A percentile compares a stretch with the other conserved stretches of the same genome.
These are phyloP conservation scores for Cyberlindnera bimundalis DNA, from an alignment of 805 yeast genomes.

Conservation along the genomic window DNA sequence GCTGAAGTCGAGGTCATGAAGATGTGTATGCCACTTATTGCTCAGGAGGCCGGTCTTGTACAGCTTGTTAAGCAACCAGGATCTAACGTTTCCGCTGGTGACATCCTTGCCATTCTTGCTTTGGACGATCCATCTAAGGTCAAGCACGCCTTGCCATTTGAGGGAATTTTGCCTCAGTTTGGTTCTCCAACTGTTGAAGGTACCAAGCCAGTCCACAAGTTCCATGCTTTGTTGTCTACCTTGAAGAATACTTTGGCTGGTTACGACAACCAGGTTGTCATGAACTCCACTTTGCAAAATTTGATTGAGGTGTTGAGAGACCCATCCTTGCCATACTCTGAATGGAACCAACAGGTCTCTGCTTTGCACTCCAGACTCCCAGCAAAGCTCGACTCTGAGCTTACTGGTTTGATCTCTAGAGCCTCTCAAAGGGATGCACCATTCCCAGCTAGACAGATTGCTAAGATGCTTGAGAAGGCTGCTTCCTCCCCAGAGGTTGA, in stretches of 20 bases:
- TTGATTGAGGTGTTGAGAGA: slow-evolving; percentile 72
- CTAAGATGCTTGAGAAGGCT: slow-evolving; percentile 66
- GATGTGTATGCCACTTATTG: slow-evolving; percentile 97
- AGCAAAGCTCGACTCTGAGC: slow-evolving; percentile 62
- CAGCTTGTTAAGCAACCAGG: slow-evolving; percentile 97
- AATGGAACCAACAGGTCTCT: slow-evolving; percentile 82
- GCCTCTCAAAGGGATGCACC: slow-evolving; percentile 63
- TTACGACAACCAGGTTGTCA: slow-evolving; percentile 91
- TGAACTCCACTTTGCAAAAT: slow-evolving; percentile 77
- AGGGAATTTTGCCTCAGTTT: slow-evolving; percentile 85
- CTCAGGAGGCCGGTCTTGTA: slow-evolving; percentile 89
- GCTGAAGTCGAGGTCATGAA: slow-evolving; percentile 99
- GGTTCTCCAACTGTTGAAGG: slow-evolving; percentile 86
- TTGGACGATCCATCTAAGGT: slow-evolving; percentile 97
- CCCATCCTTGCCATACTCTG: slow-evolving; percentile 85
- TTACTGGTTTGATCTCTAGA: slow-evolving; percentile 65
- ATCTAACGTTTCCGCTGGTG: slow-evolving; percentile 95
- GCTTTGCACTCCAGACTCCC: slow-evolving; percentile 93
- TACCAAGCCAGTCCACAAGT: slow-evolving; percentile 77
- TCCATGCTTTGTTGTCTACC: slow-evolving; percentile 52
- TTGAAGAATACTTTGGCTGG: slow-evolving; percentile 82
- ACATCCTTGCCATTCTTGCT: slow-evolving; percentile 89
- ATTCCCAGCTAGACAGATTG: slow-evolving; percentile 88
- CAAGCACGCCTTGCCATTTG: slow-evolving; percentile 92
- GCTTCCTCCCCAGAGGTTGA: slow-evolving; percentile 49